Evolutionary conservation across 2,329 filamentous ascomycete genomes (phyloP).

Genomic region (Aciculosporium take): DNA sequence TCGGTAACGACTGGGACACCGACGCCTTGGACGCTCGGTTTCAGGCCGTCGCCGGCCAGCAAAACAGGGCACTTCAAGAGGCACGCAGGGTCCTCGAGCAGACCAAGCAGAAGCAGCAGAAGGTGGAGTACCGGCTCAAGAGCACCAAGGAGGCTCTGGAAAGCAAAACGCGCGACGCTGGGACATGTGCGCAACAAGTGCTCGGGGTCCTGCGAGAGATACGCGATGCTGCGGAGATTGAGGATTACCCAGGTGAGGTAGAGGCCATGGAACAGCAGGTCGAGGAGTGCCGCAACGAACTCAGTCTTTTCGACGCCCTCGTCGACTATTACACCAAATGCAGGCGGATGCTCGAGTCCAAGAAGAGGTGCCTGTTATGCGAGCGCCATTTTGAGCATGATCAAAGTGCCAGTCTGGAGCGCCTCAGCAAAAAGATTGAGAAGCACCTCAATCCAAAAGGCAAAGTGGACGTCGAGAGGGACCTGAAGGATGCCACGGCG

Average conservation of each 20-base stretch:
- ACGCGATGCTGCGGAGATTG: conserved; percentile 31
- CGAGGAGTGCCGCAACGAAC: conserved; percentile 48
- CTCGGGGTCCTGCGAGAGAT: conserved; percentile 31
- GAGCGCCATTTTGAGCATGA: conserved; percentile 51
- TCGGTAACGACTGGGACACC: conserved; percentile 55
- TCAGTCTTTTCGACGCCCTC: conserved; percentile 54
- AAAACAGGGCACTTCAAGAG: conserved; percentile 43
- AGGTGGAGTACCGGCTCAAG: conserved; percentile 59
- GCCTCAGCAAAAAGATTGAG: conserved; percentile 52
- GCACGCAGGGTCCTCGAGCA: conserved; percentile 58
- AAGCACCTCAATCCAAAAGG: conserved; percentile 47
- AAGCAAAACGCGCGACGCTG: conserved; percentile 47
- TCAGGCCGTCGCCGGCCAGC: conserved; percentile 45
- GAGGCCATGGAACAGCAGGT: conserved; percentile 40
- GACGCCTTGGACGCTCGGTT: conserved; percentile 58
- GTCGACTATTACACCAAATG: conserved; percentile 59
- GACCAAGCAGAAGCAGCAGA: conserved; percentile 57
- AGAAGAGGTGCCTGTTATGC: conserved; percentile 67
- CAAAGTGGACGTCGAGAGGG: conserved; percentile 46
- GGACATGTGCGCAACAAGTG: conserved; percentile 44
- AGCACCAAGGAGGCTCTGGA: conserved; percentile 49
- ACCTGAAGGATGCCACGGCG: conserved; percentile 36
- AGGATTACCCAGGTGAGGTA: conserved; percentile 40
- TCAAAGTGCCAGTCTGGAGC: conserved; percentile 41
- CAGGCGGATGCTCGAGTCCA: conserved; percentile 47